phyloP scores from a whole-genome alignment of 2,329 filamentous ascomycete genomes.

The Aspergillus fumigatus region DNA sequence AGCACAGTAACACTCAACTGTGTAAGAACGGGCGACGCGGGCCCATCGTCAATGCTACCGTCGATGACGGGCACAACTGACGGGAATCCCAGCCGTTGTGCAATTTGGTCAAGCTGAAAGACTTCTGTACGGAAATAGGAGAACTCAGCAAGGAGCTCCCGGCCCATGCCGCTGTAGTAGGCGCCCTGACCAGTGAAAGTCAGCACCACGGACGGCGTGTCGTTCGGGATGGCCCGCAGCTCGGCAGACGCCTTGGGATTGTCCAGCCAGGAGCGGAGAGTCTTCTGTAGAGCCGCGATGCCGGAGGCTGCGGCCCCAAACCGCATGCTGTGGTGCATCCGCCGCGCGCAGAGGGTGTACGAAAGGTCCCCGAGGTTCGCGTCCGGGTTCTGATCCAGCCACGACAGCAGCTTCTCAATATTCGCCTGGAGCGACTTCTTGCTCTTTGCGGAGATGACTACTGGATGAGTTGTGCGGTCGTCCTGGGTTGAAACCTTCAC shows the following conservation, averaged over 20 bases:
- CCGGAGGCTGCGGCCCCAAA: conserved; percentile 1
- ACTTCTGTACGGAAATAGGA: conserved; percentile 20
- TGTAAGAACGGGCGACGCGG: conserved; percentile 11
- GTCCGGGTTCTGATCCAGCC: conserved; percentile 28
- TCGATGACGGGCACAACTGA: conserved; percentile 19
- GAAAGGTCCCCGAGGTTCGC: conserved; percentile 51
- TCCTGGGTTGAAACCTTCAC: conserved; percentile 27
- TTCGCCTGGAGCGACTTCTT: conserved; percentile 46
- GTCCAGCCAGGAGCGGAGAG: not conserved
- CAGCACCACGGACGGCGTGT: conserved; percentile 28
- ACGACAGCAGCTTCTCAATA: conserved; percentile 49
- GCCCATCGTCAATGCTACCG: conserved; percentile 37
- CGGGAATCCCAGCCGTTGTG: conserved; percentile 20
- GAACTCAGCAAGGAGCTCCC: conserved; percentile 27
- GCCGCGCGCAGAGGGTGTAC: conserved; percentile 61
- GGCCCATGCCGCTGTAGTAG: conserved; percentile 23
- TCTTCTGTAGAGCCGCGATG: conserved; percentile 1
- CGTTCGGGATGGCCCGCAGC: conserved; percentile 47
- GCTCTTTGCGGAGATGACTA: conserved; percentile 54
- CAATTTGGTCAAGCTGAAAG: conserved; percentile 19
- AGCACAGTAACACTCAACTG: conserved; percentile 38
- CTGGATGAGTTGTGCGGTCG: conserved; percentile 51
- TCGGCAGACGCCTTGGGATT: conserved; percentile 36
- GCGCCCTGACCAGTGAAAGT: conserved; percentile 36
- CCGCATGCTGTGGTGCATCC: conserved; percentile 28